These are phyloP conservation scores for Chionographis japonica DNA, from an alignment of 106 monocot species.

Conservation along the genomic window DNA sequence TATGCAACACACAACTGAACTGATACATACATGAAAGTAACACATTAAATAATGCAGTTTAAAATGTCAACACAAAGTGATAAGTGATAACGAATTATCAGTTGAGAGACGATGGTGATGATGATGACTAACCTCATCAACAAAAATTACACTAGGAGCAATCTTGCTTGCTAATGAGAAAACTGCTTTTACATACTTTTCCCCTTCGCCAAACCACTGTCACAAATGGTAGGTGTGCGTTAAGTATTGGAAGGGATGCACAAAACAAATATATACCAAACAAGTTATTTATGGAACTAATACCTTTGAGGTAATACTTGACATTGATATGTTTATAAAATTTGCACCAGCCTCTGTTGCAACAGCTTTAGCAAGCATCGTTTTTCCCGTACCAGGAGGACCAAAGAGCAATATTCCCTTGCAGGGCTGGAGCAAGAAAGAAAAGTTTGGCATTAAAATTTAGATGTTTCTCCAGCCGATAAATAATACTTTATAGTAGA, in stretches of 20 bases:
- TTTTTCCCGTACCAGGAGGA: conserved; percentile 97
- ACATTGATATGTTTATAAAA: conserved; percentile 88
- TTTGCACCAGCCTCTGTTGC: conserved; percentile 94
- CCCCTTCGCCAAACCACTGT: conserved; percentile 94
- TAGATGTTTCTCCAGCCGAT: too few relatives aligned
- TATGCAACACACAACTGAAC: background rate
- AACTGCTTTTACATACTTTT: conserved; percentile 86
- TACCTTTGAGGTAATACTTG: conserved; percentile 97
- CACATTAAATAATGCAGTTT: background rate
- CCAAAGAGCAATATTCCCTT: conserved; percentile 96
- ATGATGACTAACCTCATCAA: conserved; percentile 67
- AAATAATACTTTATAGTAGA: too few relatives aligned
- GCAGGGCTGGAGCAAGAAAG: conserved; percentile 62
- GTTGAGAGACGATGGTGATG: background rate
- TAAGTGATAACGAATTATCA: background rate
- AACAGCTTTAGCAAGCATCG: conserved; percentile 98
- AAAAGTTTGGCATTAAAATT: background rate
- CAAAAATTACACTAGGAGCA: conserved; percentile 77
- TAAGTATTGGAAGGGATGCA: background rate
- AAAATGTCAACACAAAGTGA: background rate
- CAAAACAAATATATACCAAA: background rate
- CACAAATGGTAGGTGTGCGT: conserved; percentile 3
- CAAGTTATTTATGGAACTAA: background rate
- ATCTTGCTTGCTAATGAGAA: conserved; percentile 90
- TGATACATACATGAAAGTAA: background rate